Evolutionary conservation across 169 alveolate species (phyloP), one percentile per base, ranked within the genome.

Genomic region (Cryptosporidium baileyi): DNA sequence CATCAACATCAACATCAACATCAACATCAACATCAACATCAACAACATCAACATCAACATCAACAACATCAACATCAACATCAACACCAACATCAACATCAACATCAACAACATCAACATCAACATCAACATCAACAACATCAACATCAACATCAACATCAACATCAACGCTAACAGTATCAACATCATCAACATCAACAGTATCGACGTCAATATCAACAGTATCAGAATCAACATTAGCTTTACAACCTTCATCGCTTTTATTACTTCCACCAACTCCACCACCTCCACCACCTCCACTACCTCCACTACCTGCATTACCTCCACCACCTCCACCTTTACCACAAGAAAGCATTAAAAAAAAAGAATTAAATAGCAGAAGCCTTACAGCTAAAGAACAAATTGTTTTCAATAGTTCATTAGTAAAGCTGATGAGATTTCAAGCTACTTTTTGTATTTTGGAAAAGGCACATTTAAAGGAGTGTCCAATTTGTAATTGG

Each of bases 71-170:
- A n/a, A 0, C 79, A 61, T n/a, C 36, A 15, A 24, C 79, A 61
- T 5, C 54, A 61, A 1, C 24, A 40, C 30, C 28, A 30, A 6
- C 49, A 34, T 34, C 67, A 30, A 3, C 24, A 52, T 17, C 9
- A 15, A 52, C 67, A 22, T 30, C 67, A 60, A 30, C 8, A 34
- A 19, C 67, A 60, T 30, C 63, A 67, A 80, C 43, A 80, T 80
- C 67, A 88, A 65, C 57, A 82, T 30, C 61, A 61, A 43, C 89
- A 90, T 49, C 45, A 30, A 67, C 59, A 74, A 80, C 22, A 43
- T 45, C 24, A 49, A 47, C 43, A 32, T 36, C 47, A 61, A 7
- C n/a, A 67, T 19, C 30, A 63, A 13, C 57, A 36, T 19, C 82
- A 44, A 40, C 88, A 67, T 54, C 44, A 80, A 62, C 47, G 80